Percentiles rank a stretch among this genome's conserved stretches.
Conservation (phyloP, 768 basidiomycete genomes). For the Amanita brunnescens region DNA sequence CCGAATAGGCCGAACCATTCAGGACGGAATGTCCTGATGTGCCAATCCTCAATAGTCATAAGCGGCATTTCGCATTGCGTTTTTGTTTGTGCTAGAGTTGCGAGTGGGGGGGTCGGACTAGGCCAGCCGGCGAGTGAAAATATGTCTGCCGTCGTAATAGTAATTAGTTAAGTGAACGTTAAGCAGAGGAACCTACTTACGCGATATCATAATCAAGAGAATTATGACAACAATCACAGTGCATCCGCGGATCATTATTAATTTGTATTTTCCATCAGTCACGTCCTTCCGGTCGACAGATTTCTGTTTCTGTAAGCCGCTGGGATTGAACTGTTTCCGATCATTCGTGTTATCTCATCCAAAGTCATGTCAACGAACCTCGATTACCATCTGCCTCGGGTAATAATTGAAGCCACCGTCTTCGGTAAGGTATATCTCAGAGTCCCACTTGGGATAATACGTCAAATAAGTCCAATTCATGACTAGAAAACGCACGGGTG, state of each 20-base stretch:
- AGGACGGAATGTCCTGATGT: background rate
- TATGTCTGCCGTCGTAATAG: background rate
- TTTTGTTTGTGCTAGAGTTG: background rate
- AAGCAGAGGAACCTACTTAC: background rate
- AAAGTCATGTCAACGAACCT: background rate
- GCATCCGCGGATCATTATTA: background rate
- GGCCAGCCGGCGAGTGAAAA: background rate
- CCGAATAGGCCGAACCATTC: background rate
- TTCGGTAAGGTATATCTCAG: background rate
- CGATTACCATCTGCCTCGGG: conserved; percentile 1
- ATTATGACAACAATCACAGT: background rate
- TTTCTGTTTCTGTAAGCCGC: background rate
- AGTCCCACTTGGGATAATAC: background rate
- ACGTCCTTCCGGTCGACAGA: background rate
- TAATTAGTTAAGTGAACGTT: background rate
- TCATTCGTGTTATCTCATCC: background rate
- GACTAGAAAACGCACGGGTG: background rate
- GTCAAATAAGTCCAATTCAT: background rate
- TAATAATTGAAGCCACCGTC: background rate
- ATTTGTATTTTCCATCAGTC: background rate
- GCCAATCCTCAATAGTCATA: background rate
- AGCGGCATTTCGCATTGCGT: background rate
- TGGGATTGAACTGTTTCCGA: background rate
- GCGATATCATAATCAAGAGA: background rate
- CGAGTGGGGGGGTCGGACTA: background rate